phyloP scores from a whole-genome alignment of 2,329 filamentous ascomycete genomes.

The Pseudofabraea citricarpa region DNA sequence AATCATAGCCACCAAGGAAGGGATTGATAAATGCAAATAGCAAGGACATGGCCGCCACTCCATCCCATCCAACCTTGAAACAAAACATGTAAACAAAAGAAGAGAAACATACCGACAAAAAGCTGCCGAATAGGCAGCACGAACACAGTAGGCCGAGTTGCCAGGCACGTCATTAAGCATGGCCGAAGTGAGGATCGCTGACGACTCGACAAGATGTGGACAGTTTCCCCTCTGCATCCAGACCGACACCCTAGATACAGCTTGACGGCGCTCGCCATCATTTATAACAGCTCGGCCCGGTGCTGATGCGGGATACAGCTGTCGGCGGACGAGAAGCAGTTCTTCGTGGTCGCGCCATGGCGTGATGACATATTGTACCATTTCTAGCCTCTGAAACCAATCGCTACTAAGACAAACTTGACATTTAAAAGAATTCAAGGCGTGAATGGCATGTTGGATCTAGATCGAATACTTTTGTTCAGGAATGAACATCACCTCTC shows the following conservation, averaged over 20 bases:
- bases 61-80: no score
- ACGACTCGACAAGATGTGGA: conserved; percentile 76
- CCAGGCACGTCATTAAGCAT: conserved; percentile 53
- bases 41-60: no score
- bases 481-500: no score
- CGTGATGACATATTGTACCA: conserved; percentile 69
- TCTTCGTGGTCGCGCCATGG: conserved; percentile 66
- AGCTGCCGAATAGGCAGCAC: conserved; percentile 68
- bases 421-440: background rate
- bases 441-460: no score
- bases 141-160: conserved; percentile 47
- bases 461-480: no score
- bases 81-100: conserved; percentile 1
- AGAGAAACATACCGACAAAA: conserved; percentile 59
- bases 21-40: no score
- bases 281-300: conserved; percentile 4
- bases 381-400: no score
- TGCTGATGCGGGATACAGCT: conserved; percentile 50
- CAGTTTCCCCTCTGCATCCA: conserved; percentile 72
- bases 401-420: background rate
- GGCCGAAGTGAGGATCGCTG: conserved; percentile 66
- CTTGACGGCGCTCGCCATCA: conserved; percentile 34
- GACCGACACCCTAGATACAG: conserved; percentile 56
- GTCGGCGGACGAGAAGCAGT: conserved; percentile 58
- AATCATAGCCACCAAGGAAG: background rate